Conservation (phyloP, 1,139 yeast genomes). For the Hemisphaericaspora subhashii region DNA sequence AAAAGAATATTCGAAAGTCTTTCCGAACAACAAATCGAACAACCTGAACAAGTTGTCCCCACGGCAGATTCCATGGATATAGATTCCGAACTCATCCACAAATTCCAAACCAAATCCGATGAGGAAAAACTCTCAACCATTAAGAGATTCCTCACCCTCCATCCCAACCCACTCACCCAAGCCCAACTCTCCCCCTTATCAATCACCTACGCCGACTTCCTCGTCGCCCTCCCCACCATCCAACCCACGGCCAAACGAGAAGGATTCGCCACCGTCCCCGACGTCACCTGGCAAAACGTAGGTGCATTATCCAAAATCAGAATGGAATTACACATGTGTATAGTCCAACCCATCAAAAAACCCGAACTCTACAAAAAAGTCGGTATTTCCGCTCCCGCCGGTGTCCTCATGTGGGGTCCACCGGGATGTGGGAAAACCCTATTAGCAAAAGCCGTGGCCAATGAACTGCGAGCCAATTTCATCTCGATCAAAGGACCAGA, state of each 20-base stretch:
- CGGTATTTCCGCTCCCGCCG: constrained; percentile 96
- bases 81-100: constrained; percentile 13
- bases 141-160: constrained; percentile 67
- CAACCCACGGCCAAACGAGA: constrained; percentile 98
- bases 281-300: constrained; percentile 92
- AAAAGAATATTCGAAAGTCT: constrained; percentile 73
- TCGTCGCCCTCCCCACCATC: constrained; percentile 82
- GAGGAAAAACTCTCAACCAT: constrained; percentile 60
- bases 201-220: constrained; percentile 77
- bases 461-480: constrained; percentile 93
- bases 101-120: constrained; percentile 33
- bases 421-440: constrained; percentile 99
- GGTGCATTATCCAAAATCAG: constrained; percentile 84
- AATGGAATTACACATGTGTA: constrained; percentile 93
- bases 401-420: constrained; percentile 98
- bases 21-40: constrained; percentile 38
- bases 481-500: constrained; percentile 96
- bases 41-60: constrained; percentile 2
- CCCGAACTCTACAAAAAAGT: constrained; percentile 89
- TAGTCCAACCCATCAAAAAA: constrained; percentile 91
- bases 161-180: constrained; percentile 75
- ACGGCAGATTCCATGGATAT: constrained; percentile 6
- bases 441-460: constrained; percentile 95
- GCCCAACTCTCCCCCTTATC: constrained; percentile 75
- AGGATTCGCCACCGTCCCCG: constrained; percentile 98